Evolutionary conservation across 2,329 filamentous ascomycete species (phyloP).

Genomic region (Stromatinia cepivora): DNA sequence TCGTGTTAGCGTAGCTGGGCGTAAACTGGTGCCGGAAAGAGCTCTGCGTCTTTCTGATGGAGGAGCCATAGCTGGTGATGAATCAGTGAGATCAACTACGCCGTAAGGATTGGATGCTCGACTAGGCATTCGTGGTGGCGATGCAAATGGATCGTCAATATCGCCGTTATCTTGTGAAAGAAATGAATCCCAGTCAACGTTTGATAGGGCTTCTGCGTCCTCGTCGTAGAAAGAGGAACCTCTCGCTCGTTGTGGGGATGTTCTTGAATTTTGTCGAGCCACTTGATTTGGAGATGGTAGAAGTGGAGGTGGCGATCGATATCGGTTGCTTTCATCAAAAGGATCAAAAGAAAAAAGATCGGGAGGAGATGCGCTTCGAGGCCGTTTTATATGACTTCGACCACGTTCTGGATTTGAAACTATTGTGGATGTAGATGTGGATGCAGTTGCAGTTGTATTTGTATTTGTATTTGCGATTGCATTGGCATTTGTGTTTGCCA

Average conservation of each 20-base stretch:
- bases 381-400: not conserved
- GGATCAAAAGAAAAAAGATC: slow-evolving; percentile 2
- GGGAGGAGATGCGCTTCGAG: slow-evolving; percentile 5
- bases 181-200: slow-evolving; percentile 13
- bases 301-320: slow-evolving; percentile 10
- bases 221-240: slow-evolving; percentile 6
- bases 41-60: slow-evolving; percentile 36
- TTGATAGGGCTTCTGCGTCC: not conserved
- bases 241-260: not conserved
- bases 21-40: slow-evolving; percentile 22
- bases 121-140: slow-evolving; percentile 1
- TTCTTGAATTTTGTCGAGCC: not conserved
- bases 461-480: not conserved
- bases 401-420: not conserved
- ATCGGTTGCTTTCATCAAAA: not conserved
- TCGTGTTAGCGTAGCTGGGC: slow-evolving; percentile 25
- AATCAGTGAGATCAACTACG: slow-evolving; percentile 37
- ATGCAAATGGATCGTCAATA: slow-evolving; percentile 2
- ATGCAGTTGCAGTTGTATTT: not conserved
- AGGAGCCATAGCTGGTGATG: slow-evolving; percentile 30
- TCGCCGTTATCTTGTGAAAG: not conserved
- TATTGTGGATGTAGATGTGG: not conserved
- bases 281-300: slow-evolving; percentile 1
- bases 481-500: not conserved
- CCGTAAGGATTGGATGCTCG: slow-evolving; percentile 24